Base-by-base conservation (phyloP, 2,329 filamentous ascomycete species). In the Fusarium sp. region DNA sequence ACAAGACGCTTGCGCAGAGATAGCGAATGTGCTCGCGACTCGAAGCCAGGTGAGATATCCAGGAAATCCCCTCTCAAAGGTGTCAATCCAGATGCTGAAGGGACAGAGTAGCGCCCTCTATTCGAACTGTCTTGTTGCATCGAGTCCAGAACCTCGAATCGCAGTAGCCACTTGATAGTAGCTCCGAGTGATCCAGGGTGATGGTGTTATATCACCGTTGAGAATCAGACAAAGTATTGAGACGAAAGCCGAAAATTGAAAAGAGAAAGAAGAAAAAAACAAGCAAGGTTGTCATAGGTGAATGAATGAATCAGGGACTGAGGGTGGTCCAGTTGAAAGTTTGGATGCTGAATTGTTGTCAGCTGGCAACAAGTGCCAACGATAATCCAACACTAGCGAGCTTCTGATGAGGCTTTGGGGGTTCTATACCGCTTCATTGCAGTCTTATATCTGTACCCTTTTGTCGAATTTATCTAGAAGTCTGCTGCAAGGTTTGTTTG, bases 11-110 rank as follows among this genome's bases (percentile, higher is more conserved):
- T 80, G 42, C 75, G 78, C 8, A 80, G 81, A 7, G 84, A 83
- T 4, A 78, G 76, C 4, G 82, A 82, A 22, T 77, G 79, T 42
- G 82, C 76, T 55, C 80, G 77, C 17, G 72, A 68, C 36, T 67
- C 65, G 10, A 65, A 60, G 20, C 52, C 58, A 20, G 63, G 49
- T 18, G 83, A 81, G 6, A 81, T 68, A 10, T 80, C 76, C n/a
- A 84, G 77, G 46, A 84, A 83, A 35, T 82, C 80, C 7, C 81
- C 81, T 46, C 77, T 80, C 7, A 84, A 77, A 7, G 81, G 77
- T 15, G 71, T 75, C 18, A 77, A 63, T 41, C 70, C 62, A 50
- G 76, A 74, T 11, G 70, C 70, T 13, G 74, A 74, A 27, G 74
- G 72, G 58, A 77, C 71, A 44, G 78, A 78, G 53, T 76, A 57